A percentile compares a stretch with the other conserved stretches of the same genome.
Evolutionary conservation across 257 asterid species (phyloP).

Genomic region (Solanum lycopersicoides): DNA sequence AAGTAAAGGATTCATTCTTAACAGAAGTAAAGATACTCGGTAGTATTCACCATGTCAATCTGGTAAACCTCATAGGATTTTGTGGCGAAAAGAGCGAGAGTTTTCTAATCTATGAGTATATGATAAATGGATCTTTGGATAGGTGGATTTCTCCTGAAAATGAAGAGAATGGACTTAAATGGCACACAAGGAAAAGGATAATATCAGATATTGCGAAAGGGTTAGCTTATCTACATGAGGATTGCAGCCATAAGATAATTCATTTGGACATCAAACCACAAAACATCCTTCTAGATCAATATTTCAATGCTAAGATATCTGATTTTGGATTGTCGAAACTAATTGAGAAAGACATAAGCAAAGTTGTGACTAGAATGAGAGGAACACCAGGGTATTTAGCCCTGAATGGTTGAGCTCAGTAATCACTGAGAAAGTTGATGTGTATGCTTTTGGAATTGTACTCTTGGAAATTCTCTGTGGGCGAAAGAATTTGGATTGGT

Average conservation of each 20-base stretch:
- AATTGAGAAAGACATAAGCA: constrained; percentile 8
- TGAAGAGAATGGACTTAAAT: not conserved
- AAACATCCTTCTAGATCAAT: constrained; percentile 13
- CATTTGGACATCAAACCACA: constrained; percentile 19
- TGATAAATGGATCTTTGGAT: not conserved
- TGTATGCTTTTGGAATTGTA: not conserved
- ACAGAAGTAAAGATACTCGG: constrained; percentile 9
- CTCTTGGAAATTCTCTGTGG: not conserved
- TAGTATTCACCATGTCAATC: constrained; percentile 11
- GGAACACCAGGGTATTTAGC: not conserved
- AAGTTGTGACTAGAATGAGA: constrained; percentile 10
- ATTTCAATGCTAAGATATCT: constrained; percentile 15
- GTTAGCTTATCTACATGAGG: not conserved
- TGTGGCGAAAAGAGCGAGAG: not conserved
- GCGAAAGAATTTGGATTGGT: constrained; percentile 12
- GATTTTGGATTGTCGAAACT: constrained; percentile 18
- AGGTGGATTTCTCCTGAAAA: not conserved
- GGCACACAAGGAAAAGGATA: not conserved
- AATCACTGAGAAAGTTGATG: constrained; percentile 15
- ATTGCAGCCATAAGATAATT: constrained; percentile 12
- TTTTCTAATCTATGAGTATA: not conserved
- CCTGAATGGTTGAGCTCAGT: not conserved
- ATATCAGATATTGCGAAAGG: not conserved
- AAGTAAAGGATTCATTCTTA: constrained; percentile 3
- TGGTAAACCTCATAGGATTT: constrained; percentile 11